Evolutionary conservation across 2,329 filamentous ascomycete genomes (phyloP).

Genomic region (Neonectria hederae): DNA sequence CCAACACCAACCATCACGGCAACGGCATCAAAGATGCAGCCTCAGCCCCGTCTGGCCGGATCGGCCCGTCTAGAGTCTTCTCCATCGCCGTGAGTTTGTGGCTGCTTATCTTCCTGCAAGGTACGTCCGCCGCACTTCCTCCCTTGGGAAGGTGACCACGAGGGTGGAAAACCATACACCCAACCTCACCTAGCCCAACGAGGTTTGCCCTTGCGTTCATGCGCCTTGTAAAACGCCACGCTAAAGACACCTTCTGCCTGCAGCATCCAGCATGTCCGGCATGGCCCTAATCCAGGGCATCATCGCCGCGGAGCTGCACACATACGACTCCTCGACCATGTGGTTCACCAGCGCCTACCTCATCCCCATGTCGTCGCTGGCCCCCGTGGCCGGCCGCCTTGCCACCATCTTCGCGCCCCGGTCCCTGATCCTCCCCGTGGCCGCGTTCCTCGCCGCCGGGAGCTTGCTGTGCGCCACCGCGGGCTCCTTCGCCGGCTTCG

Average conservation of each 20-base stretch:
- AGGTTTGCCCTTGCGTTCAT: not conserved
- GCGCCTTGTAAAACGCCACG: not conserved
- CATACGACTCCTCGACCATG: conserved; percentile 75
- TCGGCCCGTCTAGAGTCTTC: conserved; percentile 48
- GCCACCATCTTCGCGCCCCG: conserved; percentile 78
- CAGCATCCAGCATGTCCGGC: conserved; percentile 77
- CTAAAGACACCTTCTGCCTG: not conserved
- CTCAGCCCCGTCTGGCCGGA: conserved; percentile 16
- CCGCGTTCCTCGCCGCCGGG: conserved; percentile 67
- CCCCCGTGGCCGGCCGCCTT: conserved; percentile 76
- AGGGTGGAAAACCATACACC: not conserved
- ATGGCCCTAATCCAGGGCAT: conserved; percentile 83
- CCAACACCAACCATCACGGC: not conserved
- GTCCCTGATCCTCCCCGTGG: conserved; percentile 69
- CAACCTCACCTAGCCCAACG: not conserved
- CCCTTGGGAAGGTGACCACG: not conserved
- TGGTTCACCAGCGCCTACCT: conserved; percentile 87
- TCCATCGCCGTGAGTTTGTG: conserved; percentile 54
- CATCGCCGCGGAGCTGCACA: conserved; percentile 78
- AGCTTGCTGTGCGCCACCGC: conserved; percentile 72
- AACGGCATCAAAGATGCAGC: conserved; percentile 13
- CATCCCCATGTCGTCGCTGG: conserved; percentile 67
- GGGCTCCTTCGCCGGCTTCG: conserved; percentile 67
- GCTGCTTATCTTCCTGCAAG: conserved; percentile 44
- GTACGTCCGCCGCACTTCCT: conserved; percentile 20